phyloP scores from a whole-genome alignment of 2,329 filamentous ascomycete genomes.

The Emmonsiellopsis sp. region DNA sequence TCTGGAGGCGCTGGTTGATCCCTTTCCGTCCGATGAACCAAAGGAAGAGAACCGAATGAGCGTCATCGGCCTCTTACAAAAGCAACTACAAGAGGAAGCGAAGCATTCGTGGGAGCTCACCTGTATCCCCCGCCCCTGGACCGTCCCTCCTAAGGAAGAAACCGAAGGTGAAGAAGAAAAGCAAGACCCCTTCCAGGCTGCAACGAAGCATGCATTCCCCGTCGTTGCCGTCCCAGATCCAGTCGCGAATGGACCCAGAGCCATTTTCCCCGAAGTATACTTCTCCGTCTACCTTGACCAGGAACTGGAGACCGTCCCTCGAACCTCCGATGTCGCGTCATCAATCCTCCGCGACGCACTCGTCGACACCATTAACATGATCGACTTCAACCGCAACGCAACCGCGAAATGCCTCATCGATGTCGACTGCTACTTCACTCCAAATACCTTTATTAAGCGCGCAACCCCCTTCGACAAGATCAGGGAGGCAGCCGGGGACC shows the following conservation, averaged over 20 bases:
- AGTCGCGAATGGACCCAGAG: conserved; percentile 62
- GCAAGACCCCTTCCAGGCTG: conserved; percentile 50
- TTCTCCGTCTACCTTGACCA: conserved; percentile 86
- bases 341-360: conserved; percentile 78
- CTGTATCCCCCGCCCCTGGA: conserved; percentile 51
- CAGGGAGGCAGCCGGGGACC: conserved; percentile 52
- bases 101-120: conserved; percentile 64
- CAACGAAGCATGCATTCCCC: conserved; percentile 68
- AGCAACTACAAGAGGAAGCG: conserved; percentile 72
- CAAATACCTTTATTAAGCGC: conserved; percentile 84
- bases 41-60: conserved; percentile 57
- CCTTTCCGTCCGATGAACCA: conserved; percentile 52
- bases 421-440: conserved; percentile 86
- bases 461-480: conserved; percentile 89
- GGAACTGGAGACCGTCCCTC: conserved; percentile 80
- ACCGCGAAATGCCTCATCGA: conserved; percentile 87
- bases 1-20: conserved; percentile 77
- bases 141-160: conserved; percentile 22
- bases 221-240: conserved; percentile 64
- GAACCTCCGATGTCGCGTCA: conserved; percentile 64
- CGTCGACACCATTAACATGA: conserved; percentile 84
- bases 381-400: conserved; percentile 84
- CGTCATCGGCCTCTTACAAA: conserved; percentile 72
- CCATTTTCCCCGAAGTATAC: conserved; percentile 86
- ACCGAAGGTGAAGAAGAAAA: conserved; percentile 38